Percentiles rank a stretch among this genome's conserved stretches.
Conservation (phyloP, 371 early-diverging fungal genomes). For the Globomyces sp. region DNA sequence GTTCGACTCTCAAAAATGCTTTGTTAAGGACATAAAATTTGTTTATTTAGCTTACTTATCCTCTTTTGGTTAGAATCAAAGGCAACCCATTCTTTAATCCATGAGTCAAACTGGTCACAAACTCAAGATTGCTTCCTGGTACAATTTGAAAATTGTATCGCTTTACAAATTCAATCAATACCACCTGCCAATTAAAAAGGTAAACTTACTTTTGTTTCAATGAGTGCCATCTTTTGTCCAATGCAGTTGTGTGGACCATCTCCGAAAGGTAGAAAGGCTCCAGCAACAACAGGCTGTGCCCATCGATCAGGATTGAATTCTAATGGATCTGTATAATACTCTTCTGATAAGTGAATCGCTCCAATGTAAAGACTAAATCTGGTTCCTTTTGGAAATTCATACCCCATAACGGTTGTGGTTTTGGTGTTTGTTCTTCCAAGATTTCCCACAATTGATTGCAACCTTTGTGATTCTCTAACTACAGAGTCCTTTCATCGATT, state of each 20-base stretch:
- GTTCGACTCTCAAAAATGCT: too few relatives aligned
- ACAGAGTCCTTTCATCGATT: slow-evolving; percentile 10
- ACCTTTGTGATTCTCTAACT: slow-evolving; percentile 24
- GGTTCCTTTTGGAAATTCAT: slow-evolving; percentile 31
- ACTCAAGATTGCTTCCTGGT: too few relatives aligned
- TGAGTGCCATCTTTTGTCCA: slow-evolving; percentile 25
- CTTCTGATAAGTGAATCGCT: slow-evolving; percentile 27
- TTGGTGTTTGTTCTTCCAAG: not conserved
- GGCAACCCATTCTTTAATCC: slow-evolving; percentile 2
- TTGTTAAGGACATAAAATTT: too few relatives aligned
- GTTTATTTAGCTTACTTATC: too few relatives aligned
- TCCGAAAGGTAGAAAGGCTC: slow-evolving; percentile 38
- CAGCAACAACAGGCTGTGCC: slow-evolving; percentile 9
- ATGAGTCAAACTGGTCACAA: not conserved
- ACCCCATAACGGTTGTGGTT: slow-evolving; percentile 20
- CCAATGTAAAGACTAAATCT: slow-evolving; percentile 23
- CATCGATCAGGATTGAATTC: slow-evolving; percentile 43
- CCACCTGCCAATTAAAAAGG: too few relatives aligned
- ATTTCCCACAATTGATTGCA: slow-evolving; percentile 19
- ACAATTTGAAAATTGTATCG: too few relatives aligned
- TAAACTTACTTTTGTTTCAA: slow-evolving; percentile 11
- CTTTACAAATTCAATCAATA: too few relatives aligned
- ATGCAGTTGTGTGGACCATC: slow-evolving; percentile 41
- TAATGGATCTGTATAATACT: slow-evolving; percentile 19
- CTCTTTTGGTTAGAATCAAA: not conserved